Base-by-base conservation (phyloP, 2,329 filamentous ascomycete species). In the Zelopaecilomyces penicillatus region DNA sequence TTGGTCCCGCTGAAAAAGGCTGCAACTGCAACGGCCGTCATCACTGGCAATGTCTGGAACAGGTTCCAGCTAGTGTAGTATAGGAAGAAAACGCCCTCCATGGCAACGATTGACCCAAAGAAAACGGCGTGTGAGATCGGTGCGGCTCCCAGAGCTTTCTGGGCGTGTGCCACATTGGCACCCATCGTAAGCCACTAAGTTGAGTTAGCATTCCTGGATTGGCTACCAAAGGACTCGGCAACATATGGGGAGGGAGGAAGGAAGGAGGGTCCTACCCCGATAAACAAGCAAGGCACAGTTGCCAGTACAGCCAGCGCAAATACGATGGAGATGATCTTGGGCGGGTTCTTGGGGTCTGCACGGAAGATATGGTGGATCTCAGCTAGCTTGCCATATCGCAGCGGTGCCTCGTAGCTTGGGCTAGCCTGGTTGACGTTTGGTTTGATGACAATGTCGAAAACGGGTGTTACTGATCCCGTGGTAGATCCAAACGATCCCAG, bases 281-380 rank as follows among this genome's bases (percentile, higher is more conserved):
- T 74, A 46, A 91, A 74, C 30, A 98, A 70, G 11, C 78, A 70
- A 1, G 90, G 89, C 19, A 97, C 65, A 2, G 87, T 78, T 37
- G 78, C 85, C 32, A 86, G 54, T 1, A 96, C 82, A 31, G 83
- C 81, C 6, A 82, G 70, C 5, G 82, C 73, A 60, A 97, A 97
- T 46, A 85, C 71, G 41, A 93, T 59, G 2, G 87, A 91, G 52
- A 97, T 77, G 49, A 93, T 62, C 64, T 82, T 80, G 39, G 88
- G 86, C 26, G 90, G 89, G 65, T 80, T 95, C 65, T 78, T 79
- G 37, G 89, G 80, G 57, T 91, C 88, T 10, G 74, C 66, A 52
- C 80, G 82, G 80, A 97, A 98, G 57, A 85, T 86, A 71, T 98
- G 93, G 70, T 87, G 78, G 61, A 98, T 96, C 67, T 94, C 85